Evolutionary conservation across 2,329 filamentous ascomycete species (phyloP).

Genomic region (Periconia macrospinosa): DNA sequence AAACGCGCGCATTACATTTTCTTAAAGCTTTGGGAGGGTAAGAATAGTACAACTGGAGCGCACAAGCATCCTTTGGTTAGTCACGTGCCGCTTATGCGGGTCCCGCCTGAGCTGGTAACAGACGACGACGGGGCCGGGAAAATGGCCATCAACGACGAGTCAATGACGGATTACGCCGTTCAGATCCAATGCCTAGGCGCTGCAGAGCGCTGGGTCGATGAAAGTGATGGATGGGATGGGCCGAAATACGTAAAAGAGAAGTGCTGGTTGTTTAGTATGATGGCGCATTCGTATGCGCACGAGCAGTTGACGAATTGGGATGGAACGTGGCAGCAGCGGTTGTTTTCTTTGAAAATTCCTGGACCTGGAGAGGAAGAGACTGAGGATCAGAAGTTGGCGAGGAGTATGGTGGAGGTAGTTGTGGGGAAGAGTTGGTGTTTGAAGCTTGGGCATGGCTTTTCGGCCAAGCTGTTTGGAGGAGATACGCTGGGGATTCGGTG

Average conservation of each 20-base stretch:
- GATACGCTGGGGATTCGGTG: slow-evolving; percentile 58
- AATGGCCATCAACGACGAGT: slow-evolving; percentile 43
- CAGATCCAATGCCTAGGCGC: slow-evolving; percentile 58
- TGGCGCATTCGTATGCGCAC: slow-evolving; percentile 30
- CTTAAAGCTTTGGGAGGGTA: slow-evolving; percentile 55
- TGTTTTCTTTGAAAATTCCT: slow-evolving; percentile 52
- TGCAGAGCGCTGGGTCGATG: slow-evolving; percentile 57
- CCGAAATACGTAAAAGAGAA: slow-evolving; percentile 52
- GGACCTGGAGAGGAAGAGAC: slow-evolving; percentile 44
- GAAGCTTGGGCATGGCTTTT: slow-evolving; percentile 60
- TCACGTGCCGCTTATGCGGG: slow-evolving; percentile 50
- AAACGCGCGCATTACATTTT: slow-evolving; percentile 53
- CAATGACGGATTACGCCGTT: slow-evolving; percentile 60
- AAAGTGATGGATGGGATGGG: slow-evolving; percentile 57
- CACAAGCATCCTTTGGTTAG: slow-evolving; percentile 57
- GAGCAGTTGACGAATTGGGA: slow-evolving; percentile 56
- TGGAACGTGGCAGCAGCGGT: slow-evolving; percentile 52
- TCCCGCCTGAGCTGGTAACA: slow-evolving; percentile 24
- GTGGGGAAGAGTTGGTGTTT: slow-evolving; percentile 57
- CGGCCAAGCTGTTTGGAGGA: slow-evolving; percentile 50
- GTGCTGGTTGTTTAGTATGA: slow-evolving; percentile 26
- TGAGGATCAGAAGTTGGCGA: slow-evolving; percentile 51
- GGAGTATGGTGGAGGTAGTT: slow-evolving; percentile 56
- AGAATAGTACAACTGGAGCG: slow-evolving; percentile 43
- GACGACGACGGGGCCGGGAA: slow-evolving; percentile 40